Conservation (phyloP, 306 rosid species). For the Cicer judaicum region DNA sequence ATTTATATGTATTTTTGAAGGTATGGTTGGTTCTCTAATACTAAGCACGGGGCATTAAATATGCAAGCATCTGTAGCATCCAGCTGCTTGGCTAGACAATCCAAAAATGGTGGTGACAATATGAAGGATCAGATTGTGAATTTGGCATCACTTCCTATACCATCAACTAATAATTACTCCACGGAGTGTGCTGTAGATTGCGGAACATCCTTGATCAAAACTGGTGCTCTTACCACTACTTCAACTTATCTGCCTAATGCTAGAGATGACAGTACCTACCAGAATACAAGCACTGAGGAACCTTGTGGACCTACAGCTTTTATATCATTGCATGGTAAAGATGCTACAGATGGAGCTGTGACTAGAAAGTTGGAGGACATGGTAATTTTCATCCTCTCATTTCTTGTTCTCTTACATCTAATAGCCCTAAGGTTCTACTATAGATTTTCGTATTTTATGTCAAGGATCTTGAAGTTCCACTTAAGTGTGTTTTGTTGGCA, state of each 20-base stretch:
- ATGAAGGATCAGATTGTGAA: constrained; percentile 48
- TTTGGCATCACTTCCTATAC: constrained; percentile 43
- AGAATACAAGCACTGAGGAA: constrained; percentile 46
- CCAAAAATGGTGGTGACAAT: constrained; percentile 49
- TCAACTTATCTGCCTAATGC: constrained; percentile 47
- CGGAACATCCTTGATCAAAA: constrained; percentile 50
- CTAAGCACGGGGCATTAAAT: constrained; percentile 53
- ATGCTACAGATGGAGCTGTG: constrained; percentile 54
- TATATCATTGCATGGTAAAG: constrained; percentile 53
- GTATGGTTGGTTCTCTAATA: constrained; percentile 88
- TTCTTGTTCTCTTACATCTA: constrained; percentile 20
- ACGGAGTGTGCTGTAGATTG: constrained; percentile 54
- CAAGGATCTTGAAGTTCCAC: constrained; percentile 33
- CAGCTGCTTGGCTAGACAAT: constrained; percentile 55
- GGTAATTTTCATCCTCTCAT: constrained; percentile 58
- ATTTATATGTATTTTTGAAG: constrained; percentile 57
- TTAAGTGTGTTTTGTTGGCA: constrained; percentile 30
- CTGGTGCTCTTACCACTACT: constrained; percentile 40
- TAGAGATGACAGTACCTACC: constrained; percentile 45
- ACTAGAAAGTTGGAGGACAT: constrained; percentile 56
- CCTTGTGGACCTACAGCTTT: constrained; percentile 52
- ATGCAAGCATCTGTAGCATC: constrained; percentile 56
- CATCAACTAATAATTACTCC: constrained; percentile 52
- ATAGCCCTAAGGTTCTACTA: constrained; percentile 14
- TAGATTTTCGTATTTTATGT: constrained; percentile 32